phyloP scores from a whole-genome alignment of 371 early-diverging fungal species.

The Mortierella sp. region DNA sequence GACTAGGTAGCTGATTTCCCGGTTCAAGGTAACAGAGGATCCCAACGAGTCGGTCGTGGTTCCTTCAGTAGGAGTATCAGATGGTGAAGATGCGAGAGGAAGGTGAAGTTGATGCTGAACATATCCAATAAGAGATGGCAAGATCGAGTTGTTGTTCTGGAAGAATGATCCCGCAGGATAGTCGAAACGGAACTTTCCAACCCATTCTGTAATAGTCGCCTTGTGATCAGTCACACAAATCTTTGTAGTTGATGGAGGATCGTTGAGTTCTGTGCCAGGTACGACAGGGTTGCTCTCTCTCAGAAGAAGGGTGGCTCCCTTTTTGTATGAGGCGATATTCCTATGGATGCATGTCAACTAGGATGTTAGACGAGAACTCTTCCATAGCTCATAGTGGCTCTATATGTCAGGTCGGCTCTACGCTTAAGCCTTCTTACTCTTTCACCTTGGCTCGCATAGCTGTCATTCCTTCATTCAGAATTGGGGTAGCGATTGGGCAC shows the following conservation, averaged over 20 bases:
- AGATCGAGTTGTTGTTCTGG: constrained; percentile 72
- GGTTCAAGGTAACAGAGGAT: constrained; percentile 22
- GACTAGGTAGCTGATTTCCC: constrained; percentile 59
- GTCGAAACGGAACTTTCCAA: constrained; percentile 53
- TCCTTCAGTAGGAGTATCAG: constrained; percentile 9
- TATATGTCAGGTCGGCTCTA: not conserved
- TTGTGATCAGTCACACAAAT: constrained; percentile 52
- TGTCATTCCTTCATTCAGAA: constrained; percentile 60
- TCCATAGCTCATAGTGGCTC: not conserved
- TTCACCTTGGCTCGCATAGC: constrained; percentile 43
- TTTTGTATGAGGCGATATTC: constrained; percentile 57
- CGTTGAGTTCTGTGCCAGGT: constrained; percentile 35
- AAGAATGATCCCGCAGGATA: constrained; percentile 67
- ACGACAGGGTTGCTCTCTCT: constrained; percentile 60
- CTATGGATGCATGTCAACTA: constrained; percentile 4
- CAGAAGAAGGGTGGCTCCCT: constrained; percentile 65
- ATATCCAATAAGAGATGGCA: constrained; percentile 65
- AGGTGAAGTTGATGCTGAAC: constrained; percentile 58
- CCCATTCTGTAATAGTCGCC: constrained; percentile 54
- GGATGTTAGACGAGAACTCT: constrained; percentile 9
- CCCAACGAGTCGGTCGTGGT: not conserved
- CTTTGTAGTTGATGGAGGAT: constrained; percentile 33
- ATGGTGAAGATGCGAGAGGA: constrained; percentile 30
- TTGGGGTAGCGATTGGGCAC: constrained; percentile 69
- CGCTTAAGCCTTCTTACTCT: constrained; percentile 23